A percentile compares a stretch with the other conserved stretches of the same genome.
Evolutionary conservation across 2,329 filamentous ascomycete species (phyloP).

Genomic region (Elsinoe fawcettii): DNA sequence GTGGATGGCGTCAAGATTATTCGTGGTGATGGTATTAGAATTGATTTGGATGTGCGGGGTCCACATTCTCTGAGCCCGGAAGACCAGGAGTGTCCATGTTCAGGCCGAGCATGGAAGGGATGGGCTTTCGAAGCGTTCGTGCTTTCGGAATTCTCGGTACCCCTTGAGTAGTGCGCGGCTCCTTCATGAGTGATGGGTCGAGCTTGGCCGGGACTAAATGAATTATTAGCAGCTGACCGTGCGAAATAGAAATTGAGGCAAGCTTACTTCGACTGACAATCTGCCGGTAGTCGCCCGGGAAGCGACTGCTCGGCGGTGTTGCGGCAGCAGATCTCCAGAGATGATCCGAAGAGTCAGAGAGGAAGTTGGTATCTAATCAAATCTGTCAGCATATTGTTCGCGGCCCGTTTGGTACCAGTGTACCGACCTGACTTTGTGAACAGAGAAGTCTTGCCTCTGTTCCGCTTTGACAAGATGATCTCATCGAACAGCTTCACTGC

Average conservation of each 20-base stretch:
- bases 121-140: constrained; percentile 44
- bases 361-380: constrained; percentile 46
- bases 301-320: constrained; percentile 47
- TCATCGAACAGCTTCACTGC: constrained; percentile 73
- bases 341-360: constrained; percentile 67
- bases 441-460: constrained; percentile 58
- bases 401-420: no score
- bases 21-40: not conserved
- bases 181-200: constrained; percentile 81
- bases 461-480: constrained; percentile 71
- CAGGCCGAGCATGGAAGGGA: constrained; percentile 35
- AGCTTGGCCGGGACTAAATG: constrained; percentile 66
- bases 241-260: constrained; percentile 52
- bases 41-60: not conserved
- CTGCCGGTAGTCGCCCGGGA: constrained; percentile 47
- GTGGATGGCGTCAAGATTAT: not conserved
- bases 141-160: constrained; percentile 56
- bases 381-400: not conserved
- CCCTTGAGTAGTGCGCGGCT: constrained; percentile 82
- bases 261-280: constrained; percentile 44
- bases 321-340: constrained; percentile 64
- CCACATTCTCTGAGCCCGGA: constrained; percentile 18
- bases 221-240: no score
- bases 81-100: constrained; percentile 1
- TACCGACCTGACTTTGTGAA: constrained; percentile 51